These are phyloP conservation scores for Vaccinium myrtillus DNA, from an alignment of 148 eudicot genomes.

Conservation along the genomic window DNA sequence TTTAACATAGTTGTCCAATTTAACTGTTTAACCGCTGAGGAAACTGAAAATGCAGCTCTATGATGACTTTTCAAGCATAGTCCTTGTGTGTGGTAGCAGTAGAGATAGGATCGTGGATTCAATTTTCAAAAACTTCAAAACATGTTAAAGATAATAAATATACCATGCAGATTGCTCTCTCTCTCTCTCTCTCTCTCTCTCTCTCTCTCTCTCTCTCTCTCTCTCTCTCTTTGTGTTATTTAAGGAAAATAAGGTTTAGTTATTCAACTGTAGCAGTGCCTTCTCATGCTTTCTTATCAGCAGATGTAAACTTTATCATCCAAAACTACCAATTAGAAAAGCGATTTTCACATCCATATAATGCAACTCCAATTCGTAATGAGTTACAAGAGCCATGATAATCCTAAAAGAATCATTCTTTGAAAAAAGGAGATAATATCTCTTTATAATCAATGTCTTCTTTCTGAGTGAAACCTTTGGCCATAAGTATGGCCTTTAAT, in stretches of 20 bases:
- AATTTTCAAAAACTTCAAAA: neutral
- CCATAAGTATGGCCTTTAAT: too few species aligned
- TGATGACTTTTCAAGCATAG: neutral
- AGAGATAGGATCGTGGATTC: neutral
- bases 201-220: too few species aligned
- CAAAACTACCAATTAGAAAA: too few species aligned
- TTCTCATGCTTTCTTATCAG: slow-evolving; percentile 1
- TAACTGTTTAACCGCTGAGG: neutral
- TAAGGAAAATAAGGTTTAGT: neutral
- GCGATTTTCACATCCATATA: too few species aligned
- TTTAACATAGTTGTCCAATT: neutral
- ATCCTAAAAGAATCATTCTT: too few species aligned
- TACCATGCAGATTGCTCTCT: neutral
- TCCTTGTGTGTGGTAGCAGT: neutral
- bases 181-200: neutral
- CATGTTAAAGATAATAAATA: neutral
- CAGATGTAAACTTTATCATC: too few species aligned
- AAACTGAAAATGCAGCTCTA: neutral
- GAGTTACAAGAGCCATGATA: too few species aligned
- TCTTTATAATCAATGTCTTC: too few species aligned
- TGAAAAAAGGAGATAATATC: too few species aligned
- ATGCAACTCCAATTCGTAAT: too few species aligned
- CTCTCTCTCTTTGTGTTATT: neutral
- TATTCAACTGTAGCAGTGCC: neutral
- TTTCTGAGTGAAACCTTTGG: too few species aligned